A percentile compares a stretch with the other conserved stretches of the same genome.
Conservation (phyloP, 106 monocot species). For the Vanilla planifolia region DNA sequence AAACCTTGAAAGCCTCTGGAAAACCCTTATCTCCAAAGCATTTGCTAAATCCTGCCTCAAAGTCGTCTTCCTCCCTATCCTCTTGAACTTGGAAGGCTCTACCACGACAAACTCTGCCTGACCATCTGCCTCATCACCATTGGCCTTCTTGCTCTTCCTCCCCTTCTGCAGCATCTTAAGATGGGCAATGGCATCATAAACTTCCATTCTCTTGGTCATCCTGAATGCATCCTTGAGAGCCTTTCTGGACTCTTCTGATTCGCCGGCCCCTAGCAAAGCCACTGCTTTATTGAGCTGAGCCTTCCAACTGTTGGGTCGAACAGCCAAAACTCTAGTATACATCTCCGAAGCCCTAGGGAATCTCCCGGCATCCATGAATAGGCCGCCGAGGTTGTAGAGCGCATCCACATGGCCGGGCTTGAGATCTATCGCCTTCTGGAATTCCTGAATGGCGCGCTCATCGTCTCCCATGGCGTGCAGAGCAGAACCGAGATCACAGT, state of each 20-base stretch:
- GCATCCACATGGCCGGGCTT: conserved; percentile 92
- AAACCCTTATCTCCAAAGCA: conserved; percentile 86
- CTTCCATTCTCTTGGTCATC: conserved; percentile 92
- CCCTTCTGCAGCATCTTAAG: conserved; percentile 74
- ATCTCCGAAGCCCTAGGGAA: conserved; percentile 88
- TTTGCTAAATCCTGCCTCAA: conserved; percentile 73
- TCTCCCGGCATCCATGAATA: conserved; percentile 79
- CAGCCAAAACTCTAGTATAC: conserved; percentile 78
- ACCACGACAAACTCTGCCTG: conserved; percentile 49
- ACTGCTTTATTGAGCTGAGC: conserved; percentile 93
- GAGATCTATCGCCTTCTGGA: conserved; percentile 96
- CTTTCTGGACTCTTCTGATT: conserved; percentile 75
- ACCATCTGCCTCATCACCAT: conserved; percentile 17
- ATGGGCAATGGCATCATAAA: conserved; percentile 91
- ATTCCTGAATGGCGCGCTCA: conserved; percentile 89
- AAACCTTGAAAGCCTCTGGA: conserved; percentile 77
- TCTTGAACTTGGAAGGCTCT: conserved; percentile 80
- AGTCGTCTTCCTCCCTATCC: conserved; percentile 69
- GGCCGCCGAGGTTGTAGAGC: conserved; percentile 85
- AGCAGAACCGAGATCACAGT: conserved; percentile 84
- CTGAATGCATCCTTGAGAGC: conserved; percentile 92
- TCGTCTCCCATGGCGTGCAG: conserved; percentile 90
- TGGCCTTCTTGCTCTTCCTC: conserved; percentile 40
- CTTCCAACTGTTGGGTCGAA: conserved; percentile 75
- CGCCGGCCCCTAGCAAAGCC: conserved; percentile 78